These are phyloP conservation scores for Scutellaria minor DNA, from an alignment of 257 asterid genomes.

Conservation along the genomic window DNA sequence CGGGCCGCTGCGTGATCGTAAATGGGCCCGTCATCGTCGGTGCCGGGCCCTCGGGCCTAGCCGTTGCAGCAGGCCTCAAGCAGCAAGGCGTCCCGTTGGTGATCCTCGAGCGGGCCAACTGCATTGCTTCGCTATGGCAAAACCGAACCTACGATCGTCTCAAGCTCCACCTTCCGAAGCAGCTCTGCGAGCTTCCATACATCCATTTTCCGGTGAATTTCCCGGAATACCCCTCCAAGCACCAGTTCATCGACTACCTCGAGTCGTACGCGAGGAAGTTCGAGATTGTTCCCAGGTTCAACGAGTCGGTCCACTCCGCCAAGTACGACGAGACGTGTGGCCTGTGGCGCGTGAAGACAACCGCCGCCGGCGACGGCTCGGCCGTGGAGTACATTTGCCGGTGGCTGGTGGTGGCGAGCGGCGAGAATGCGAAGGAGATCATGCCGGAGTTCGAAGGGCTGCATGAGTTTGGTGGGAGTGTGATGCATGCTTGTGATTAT, in stretches of 20 bases:
- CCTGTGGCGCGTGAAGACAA: conserved; percentile 69
- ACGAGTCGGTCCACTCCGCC: conserved; percentile 68
- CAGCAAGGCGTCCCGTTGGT: conserved; percentile 77
- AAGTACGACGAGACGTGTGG: conserved; percentile 68
- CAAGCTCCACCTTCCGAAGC: conserved; percentile 82
- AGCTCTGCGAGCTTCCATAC: conserved; percentile 76
- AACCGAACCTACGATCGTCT: conserved; percentile 85
- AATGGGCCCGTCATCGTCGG: conserved; percentile 91
- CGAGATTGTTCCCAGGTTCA: conserved; percentile 64
- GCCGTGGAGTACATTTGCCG: conserved; percentile 63
- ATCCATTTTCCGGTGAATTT: conserved; percentile 56
- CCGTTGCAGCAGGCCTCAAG: conserved; percentile 81
- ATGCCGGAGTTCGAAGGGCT: conserved; percentile 70
- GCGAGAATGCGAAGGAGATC: conserved; percentile 74
- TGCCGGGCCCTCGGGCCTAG: conserved; percentile 87
- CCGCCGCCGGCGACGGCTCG: conserved; percentile 23
- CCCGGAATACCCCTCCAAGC: conserved; percentile 70
- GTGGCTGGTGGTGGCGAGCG: conserved; percentile 85
- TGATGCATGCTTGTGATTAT: conserved; percentile 77
- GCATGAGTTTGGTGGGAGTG: conserved; percentile 60
- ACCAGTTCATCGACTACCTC: conserved; percentile 69
- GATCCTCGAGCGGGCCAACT: conserved; percentile 72
- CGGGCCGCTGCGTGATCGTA: conserved; percentile 70
- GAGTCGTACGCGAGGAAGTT: conserved; percentile 57
- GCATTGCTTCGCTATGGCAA: conserved; percentile 95